phyloP scores from a whole-genome alignment of 306 rosid genomes.

The Mimosa pudica region DNA sequence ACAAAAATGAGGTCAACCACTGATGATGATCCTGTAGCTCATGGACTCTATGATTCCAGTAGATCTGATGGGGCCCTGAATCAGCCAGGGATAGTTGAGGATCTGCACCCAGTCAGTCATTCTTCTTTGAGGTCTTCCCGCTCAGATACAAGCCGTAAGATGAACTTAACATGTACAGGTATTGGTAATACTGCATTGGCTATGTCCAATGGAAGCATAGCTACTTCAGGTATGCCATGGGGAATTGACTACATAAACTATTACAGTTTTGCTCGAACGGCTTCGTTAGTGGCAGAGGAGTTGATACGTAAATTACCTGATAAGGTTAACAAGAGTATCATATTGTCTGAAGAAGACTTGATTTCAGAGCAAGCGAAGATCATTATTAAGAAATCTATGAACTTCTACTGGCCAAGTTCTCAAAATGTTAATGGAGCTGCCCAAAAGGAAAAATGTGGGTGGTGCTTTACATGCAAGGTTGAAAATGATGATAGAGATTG shows the following conservation, averaged over 20 bases:
- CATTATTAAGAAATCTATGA: constrained; percentile 66
- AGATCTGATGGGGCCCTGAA: constrained; percentile 45
- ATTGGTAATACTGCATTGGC: constrained; percentile 32
- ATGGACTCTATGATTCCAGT: constrained; percentile 40
- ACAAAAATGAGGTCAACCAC: constrained; percentile 45
- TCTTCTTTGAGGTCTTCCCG: constrained; percentile 48
- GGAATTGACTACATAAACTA: constrained; percentile 61
- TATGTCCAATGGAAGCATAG: constrained; percentile 38
- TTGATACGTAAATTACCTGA: constrained; percentile 58
- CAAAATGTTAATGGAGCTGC: constrained; percentile 48
- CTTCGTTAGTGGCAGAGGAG: constrained; percentile 71
- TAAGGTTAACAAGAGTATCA: constrained; percentile 51
- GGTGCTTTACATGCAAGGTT: constrained; percentile 85
- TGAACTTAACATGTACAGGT: constrained; percentile 43
- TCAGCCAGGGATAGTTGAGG: constrained; percentile 47
- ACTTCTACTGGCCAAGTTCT: constrained; percentile 71
- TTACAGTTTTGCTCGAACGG: constrained; percentile 74
- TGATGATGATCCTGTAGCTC: constrained; percentile 38
- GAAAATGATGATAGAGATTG: constrained; percentile 72
- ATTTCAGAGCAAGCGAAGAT: constrained; percentile 70
- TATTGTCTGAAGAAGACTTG: constrained; percentile 71
- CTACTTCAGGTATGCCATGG: constrained; percentile 36
- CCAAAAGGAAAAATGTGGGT: constrained; percentile 85
- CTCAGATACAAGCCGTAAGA: constrained; percentile 45
- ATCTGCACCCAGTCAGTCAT: constrained; percentile 39